Evolutionary conservation across 495 filamentous ascomycete species (phyloP).

Genomic region (Neurospora sp.): DNA sequence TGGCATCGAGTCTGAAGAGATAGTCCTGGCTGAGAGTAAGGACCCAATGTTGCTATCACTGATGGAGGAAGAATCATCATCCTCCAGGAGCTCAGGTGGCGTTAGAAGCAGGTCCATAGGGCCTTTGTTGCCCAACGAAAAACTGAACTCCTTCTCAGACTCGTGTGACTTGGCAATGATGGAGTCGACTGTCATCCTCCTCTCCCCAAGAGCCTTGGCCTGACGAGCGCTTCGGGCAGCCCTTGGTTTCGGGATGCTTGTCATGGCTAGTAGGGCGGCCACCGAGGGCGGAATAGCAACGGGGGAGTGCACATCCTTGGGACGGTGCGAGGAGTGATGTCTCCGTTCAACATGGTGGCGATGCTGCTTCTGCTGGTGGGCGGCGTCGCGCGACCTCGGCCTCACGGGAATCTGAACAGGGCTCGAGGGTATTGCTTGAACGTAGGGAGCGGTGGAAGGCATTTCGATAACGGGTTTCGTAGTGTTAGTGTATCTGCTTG

Average conservation of each 20-base stretch:
- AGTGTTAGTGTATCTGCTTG: not conserved
- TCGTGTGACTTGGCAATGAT: slow-evolving; percentile 38
- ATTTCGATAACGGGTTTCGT: not conserved
- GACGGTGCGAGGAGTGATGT: slow-evolving; percentile 11
- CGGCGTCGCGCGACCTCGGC: slow-evolving; percentile 23
- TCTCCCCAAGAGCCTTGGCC: slow-evolving; percentile 13
- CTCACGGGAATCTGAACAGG: slow-evolving; percentile 37
- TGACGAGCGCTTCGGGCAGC: slow-evolving; percentile 16
- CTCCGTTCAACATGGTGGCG: not conserved
- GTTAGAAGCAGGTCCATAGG: slow-evolving; percentile 44
- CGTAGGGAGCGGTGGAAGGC: not conserved
- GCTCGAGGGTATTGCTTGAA: slow-evolving; percentile 23
- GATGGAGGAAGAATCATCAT: slow-evolving; percentile 30
- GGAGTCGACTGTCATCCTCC: slow-evolving; percentile 39
- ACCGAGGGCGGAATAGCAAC: slow-evolving; percentile 47
- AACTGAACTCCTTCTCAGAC: slow-evolving; percentile 40
- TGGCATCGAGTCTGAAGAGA: slow-evolving; percentile 40
- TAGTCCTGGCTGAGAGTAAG: slow-evolving; percentile 30
- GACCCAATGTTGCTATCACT: slow-evolving; percentile 37
- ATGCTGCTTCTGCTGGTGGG: slow-evolving; percentile 16
- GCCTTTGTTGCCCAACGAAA: slow-evolving; percentile 31
- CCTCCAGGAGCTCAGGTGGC: slow-evolving; percentile 43
- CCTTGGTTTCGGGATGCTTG: slow-evolving; percentile 44
- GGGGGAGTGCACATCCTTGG: slow-evolving; percentile 32
- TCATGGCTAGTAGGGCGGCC: slow-evolving; percentile 49